phyloP scores from a whole-genome alignment of 768 basidiomycete genomes.

The Hygrocybe coccinea region DNA sequence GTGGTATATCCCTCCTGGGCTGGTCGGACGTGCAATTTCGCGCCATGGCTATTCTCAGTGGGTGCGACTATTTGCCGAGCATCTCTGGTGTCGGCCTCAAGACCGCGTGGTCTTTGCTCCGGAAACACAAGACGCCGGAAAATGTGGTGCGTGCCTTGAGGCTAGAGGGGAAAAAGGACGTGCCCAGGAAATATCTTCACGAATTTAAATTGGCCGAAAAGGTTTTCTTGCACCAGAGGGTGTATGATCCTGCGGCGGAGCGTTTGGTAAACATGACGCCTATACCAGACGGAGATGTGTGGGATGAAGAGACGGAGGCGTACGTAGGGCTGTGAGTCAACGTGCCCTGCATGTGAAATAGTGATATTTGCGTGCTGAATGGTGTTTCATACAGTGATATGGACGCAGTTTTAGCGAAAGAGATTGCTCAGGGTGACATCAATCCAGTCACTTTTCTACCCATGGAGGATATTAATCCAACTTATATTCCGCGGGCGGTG shows the following conservation, averaged over 20 bases:
- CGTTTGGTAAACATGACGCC: constrained; percentile 68
- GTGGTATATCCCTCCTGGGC: constrained; percentile 71
- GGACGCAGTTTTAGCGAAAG: constrained; percentile 57
- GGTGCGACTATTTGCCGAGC: constrained; percentile 89
- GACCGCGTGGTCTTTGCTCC: constrained; percentile 78
- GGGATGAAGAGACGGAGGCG: constrained; percentile 58
- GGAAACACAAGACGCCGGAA: constrained; percentile 82
- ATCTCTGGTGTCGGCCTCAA: constrained; percentile 91
- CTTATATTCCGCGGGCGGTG: constrained; percentile 49
- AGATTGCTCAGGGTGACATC: constrained; percentile 61
- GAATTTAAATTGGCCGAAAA: constrained; percentile 80
- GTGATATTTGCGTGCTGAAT: not conserved
- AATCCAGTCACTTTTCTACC: constrained; percentile 65
- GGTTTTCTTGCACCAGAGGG: constrained; percentile 89
- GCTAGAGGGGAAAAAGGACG: constrained; percentile 77
- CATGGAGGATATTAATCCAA: constrained; percentile 77
- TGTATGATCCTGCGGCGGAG: constrained; percentile 71
- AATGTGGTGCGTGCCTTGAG: constrained; percentile 71
- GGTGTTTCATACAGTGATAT: constrained; percentile 47
- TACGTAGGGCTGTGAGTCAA: constrained; percentile 64
- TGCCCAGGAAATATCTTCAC: constrained; percentile 72
- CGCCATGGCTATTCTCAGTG: constrained; percentile 88
- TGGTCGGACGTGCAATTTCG: constrained; percentile 92
- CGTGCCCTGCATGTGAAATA: not conserved
- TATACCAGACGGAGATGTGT: constrained; percentile 42